Conservation (phyloP, 768 basidiomycete genomes). For the Termitomyces sp. region DNA sequence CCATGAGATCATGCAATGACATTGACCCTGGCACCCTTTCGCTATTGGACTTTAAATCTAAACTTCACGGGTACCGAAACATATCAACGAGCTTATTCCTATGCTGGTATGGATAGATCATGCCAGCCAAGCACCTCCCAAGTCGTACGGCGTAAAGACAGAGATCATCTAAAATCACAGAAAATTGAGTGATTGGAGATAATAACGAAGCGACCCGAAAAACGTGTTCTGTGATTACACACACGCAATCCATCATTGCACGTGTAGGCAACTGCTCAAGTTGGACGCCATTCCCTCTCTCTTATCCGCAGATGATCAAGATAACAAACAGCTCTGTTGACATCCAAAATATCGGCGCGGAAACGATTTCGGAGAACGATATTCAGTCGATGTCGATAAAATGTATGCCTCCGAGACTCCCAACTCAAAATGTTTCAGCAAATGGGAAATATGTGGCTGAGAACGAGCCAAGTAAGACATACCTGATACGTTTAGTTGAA, state of each 20-base stretch:
- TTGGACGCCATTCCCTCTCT: not conserved
- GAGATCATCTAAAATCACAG: not conserved
- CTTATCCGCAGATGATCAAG: conserved; percentile 14
- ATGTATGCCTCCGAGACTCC: not conserved
- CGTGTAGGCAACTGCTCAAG: not conserved
- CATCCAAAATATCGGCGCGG: not conserved
- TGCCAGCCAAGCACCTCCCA: not conserved
- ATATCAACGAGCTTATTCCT: not conserved
- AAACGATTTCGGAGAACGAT: conserved; percentile 6
- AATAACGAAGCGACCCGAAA: not conserved
- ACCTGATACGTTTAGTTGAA: not conserved
- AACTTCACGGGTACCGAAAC: not conserved
- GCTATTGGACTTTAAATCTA: too few species aligned
- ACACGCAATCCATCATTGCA: conserved; percentile 1
- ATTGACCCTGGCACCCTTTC: not conserved
- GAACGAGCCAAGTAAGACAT: not conserved
- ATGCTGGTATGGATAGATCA: not conserved
- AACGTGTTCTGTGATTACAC: not conserved
- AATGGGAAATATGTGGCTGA: not conserved
- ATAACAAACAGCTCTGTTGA: not conserved
- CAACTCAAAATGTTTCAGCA: too few species aligned
- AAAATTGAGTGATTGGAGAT: not conserved
- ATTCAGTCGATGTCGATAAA: not conserved
- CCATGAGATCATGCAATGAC: not conserved
- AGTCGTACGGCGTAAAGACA: not conserved